These are phyloP conservation scores for Gentiana straminea DNA, from an alignment of 257 asterid species.

Conservation along the genomic window DNA sequence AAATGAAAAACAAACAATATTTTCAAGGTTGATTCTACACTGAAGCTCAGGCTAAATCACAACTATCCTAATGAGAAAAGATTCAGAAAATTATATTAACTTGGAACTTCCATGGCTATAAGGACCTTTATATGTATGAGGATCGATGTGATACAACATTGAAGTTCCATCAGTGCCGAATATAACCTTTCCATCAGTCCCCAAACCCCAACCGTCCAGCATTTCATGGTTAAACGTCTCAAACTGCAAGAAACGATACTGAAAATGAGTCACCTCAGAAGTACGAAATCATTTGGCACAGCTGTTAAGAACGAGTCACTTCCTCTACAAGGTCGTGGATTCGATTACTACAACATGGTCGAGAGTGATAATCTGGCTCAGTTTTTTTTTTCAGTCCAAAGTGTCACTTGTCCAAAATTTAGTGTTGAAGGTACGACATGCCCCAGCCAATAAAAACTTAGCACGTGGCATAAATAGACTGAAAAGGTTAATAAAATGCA, in stretches of 20 bases:
- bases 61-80: conserved; percentile 1
- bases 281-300: neutral
- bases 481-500: too few relatives aligned
- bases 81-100: conserved; percentile 1
- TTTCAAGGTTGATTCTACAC: neutral
- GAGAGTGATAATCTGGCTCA: too few relatives aligned
- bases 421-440: too few relatives aligned
- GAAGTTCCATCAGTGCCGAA: conserved; percentile 95
- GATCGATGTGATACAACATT: conserved; percentile 66
- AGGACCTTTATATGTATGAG: conserved; percentile 57
- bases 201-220: conserved; percentile 98
- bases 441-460: too few relatives aligned
- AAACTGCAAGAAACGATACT: conserved; percentile 34
- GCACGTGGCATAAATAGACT: too few relatives aligned
- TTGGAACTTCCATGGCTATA: conserved; percentile 6
- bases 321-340: too few relatives aligned
- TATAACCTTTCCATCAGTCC: conserved; percentile 66
- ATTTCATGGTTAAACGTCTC: conserved; percentile 51
- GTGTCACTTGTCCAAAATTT: too few relatives aligned
- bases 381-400: too few relatives aligned
- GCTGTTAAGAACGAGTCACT: too few relatives aligned
- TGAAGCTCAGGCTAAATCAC: too few relatives aligned
- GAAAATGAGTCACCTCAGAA: conserved; percentile 2
- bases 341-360: too few relatives aligned
- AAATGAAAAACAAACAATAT: neutral